Conservation (phyloP, 495 filamentous ascomycete species). For the Penicillium dipodomyicola region DNA sequence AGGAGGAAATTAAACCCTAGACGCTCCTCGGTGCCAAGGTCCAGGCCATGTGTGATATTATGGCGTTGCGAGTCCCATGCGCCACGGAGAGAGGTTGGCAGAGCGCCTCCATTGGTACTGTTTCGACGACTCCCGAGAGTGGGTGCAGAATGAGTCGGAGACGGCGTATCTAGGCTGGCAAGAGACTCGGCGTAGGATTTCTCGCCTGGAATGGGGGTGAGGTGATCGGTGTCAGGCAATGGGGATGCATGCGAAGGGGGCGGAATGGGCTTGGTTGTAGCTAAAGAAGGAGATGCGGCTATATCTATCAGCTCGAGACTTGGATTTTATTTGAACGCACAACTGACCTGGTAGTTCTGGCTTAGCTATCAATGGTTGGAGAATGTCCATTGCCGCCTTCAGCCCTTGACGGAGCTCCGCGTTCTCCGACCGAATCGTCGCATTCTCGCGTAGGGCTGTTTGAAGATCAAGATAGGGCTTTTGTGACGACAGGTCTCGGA, state of each 20-base stretch:
- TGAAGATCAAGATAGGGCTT: slow-evolving; percentile 80
- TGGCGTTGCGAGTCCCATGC: slow-evolving; percentile 53
- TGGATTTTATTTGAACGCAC: background rate
- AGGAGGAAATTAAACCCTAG: slow-evolving; percentile 69
- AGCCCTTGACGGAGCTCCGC: slow-evolving; percentile 63
- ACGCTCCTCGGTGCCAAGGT: slow-evolving; percentile 56
- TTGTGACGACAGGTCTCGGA: slow-evolving; percentile 69
- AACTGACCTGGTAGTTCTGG: slow-evolving; percentile 31
- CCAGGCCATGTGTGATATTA: slow-evolving; percentile 53
- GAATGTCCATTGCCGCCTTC: slow-evolving; percentile 56
- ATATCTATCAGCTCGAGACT: slow-evolving; percentile 9
- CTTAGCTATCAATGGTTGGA: slow-evolving; percentile 58
- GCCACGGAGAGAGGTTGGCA: slow-evolving; percentile 29
- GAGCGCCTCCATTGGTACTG: slow-evolving; percentile 24
- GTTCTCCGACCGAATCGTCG: slow-evolving; percentile 67
- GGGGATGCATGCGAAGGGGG: slow-evolving; percentile 27
- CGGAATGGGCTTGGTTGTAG: slow-evolving; percentile 22
- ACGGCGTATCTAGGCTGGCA: slow-evolving; percentile 37
- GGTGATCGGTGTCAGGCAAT: slow-evolving; percentile 25
- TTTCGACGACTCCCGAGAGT: slow-evolving; percentile 29
- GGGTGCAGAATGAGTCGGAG: slow-evolving; percentile 37
- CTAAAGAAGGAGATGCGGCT: slow-evolving; percentile 19
- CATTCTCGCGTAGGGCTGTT: slow-evolving; percentile 64
- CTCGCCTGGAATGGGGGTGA: slow-evolving; percentile 22
- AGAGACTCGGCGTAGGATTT: slow-evolving; percentile 33